Evolutionary conservation across 306 rosid species (phyloP), one percentile per base, ranked within the genome.

Genomic region (Leucaena leucocephala): DNA sequence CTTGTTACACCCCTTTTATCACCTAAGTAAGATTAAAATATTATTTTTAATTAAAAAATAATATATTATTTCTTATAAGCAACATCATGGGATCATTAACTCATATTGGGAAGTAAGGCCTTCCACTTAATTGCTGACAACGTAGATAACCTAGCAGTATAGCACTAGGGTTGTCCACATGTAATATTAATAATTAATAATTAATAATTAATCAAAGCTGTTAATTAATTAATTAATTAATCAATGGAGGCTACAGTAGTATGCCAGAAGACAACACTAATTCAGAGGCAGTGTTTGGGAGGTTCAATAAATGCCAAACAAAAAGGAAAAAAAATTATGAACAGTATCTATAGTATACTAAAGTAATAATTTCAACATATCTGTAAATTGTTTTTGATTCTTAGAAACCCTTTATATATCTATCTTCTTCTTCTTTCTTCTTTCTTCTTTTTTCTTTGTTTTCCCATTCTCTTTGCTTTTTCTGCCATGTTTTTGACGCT

Each of bases 241-340:
- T 80, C 67, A 82, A 76, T 66, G 77, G 63, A 68, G 38, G 46
- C 82, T 61, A 54, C 27, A 54, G 70, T 63, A 63, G 72, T 50
- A 69, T 76, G 42, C 8, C 63, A 46, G 73, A 14, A 40, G 69
- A 14, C 58, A 80, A 75, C 86, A 82, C 87, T 83, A 75, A 66
- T 79, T 80, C 86, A 81, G 84, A 82, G 86, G 91, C 81, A 81
- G 69, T 82, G 87, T 82, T 86, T 83, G 78, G 69, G 81, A 77
- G 78, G 27, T 68, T 78, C 92, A 86, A 81, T 87, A 27, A 87
- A 87, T 89, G 89, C 82, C 71, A 35, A 65, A 64, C 38, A 44
- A 14, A 2, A 19, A 11, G 64, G 44, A 10, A 3, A 19, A 55
- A 19, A 27, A 54, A 27, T n/a, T 6, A 16, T 54, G 21, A 54